Base-by-base conservation (phyloP, 2,329 filamentous ascomycete genomes). In the Calonectria fujianensis region DNA sequence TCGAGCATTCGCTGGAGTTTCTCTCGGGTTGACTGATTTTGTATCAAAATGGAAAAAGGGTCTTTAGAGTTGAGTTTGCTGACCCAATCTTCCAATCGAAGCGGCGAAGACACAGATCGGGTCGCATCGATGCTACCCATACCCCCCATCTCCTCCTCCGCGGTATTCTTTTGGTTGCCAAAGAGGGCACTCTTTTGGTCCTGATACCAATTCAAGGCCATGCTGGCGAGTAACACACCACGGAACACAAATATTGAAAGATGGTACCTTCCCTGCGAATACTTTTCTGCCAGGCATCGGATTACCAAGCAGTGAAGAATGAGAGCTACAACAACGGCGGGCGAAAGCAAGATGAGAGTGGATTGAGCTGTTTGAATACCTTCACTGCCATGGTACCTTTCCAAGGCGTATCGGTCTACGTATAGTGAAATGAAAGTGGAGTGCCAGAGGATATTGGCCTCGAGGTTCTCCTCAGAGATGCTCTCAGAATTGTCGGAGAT, bases 401-500 rank as follows among this genome's bases (percentile, higher is more conserved):
- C 20, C 8, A 48, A 48, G 2, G n/a, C 45, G 45, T 24, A 48
- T 48, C 20, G n/a, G n/a, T 48, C n/a, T 48, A 48, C 4, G 45
- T 24, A 24, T 48, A 48, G 5, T 48, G 45, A 48, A 48, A 48
- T 48, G n/a, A 48, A 24, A 1, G 45, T 48, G 45, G 45, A 48
- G n/a, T 48, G 45, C 45, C 45, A 48, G 45, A 48, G 45, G n/a
- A 48, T 48, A 48, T 48, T 48, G 18, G 45, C 45, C n/a, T 48
- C 45, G 13, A 48, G 45, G n/a, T 48, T 48, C 45, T 48, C 45
- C 5, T 48, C 45, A 11, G 45, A 10, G 9, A 48, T 48, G 45
- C 10, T 48, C 20, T 48, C 45, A 24, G 45, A 24, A 48, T 48
- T 24, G 10, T 24, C n/a, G n/a, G 45, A 48, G 20, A 48, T 10